Evolutionary conservation across 495 filamentous ascomycete species (phyloP), one percentile per base, ranked within the genome.

Genomic region (Trichocladium antarcticum): DNA sequence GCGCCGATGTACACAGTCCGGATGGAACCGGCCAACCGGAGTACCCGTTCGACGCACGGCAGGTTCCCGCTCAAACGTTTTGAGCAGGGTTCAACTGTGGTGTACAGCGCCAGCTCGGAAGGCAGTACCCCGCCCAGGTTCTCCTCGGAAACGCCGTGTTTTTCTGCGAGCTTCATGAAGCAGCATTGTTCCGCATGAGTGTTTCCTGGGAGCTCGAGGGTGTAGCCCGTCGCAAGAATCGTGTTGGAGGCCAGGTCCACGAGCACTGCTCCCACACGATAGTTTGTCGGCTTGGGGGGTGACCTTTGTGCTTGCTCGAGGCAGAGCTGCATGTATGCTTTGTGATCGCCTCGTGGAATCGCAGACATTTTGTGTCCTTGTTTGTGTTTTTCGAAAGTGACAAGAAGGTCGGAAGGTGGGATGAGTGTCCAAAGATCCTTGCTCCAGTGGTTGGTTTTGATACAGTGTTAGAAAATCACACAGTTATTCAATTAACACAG

Each of bases 161-260:
- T 57, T 42, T 64, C 57, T n/a, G 80, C 75, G 21, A 83, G 75
- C 64, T 98, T 97, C 34, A 78, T 65, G 42, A 98, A 77, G 60
- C 84, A 89, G 70, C 81, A 87, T 70, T 98, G 88, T 57, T 98
- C 92, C 5, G 92, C 92, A 55, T 98, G 92, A 0, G 89, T 95
- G 73, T 98, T 98, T 12, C 89, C 92, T 0, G 79, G 74, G 10
- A 92, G 79, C 61, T 97, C 90, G 54, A 95, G 76, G 7, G 89
- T 94, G 71, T 89, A 96, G 42, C 90, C 89, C 1, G 86, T 89
- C 2, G 85, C 77, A 35, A 95, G 75, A 54, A 94, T 73, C 10
- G 74, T 68, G 55, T 83, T 76, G 24, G 70, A 61, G 16, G 61
- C 58, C 21, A 75, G 55, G 41, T 81, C 74, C 22, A 95, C 71